Conservation (phyloP, 2,329 filamentous ascomycete species). For the Amesomyces nigricolor region DNA sequence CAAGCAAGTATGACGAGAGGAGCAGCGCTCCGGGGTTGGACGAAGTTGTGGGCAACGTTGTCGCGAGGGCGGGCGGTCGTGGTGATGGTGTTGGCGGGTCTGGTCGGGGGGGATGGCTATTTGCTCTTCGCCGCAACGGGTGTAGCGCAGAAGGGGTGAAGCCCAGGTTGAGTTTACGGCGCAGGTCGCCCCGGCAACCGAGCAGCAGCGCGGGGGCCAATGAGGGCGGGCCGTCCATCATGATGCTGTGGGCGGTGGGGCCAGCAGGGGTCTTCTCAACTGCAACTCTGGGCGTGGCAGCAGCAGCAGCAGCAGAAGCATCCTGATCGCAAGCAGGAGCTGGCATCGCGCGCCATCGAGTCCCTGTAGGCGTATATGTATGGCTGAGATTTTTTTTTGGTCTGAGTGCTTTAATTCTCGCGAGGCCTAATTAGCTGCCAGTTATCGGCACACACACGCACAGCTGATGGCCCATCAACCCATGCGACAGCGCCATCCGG, state of each 20-base stretch:
- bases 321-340: too few species aligned
- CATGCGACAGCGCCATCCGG: not conserved
- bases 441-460: not conserved
- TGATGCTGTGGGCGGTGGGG: not conserved
- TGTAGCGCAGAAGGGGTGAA: conserved; percentile 20
- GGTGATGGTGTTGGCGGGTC: conserved; percentile 21
- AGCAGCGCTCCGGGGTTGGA: conserved; percentile 34
- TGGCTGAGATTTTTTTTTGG: too few species aligned
- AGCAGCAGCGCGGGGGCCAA: conserved; percentile 13
- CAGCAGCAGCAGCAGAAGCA: not conserved
- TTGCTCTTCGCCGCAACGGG: conserved; percentile 24
- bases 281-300: not conserved
- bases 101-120: conserved; percentile 14
- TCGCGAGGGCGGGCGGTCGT: conserved; percentile 25
- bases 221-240: conserved; percentile 5
- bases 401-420: not conserved
- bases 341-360: too few species aligned
- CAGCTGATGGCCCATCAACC: not conserved
- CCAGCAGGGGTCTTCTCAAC: not conserved
- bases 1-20: conserved; percentile 32
- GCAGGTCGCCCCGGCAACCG: conserved; percentile 24
- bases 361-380: too few species aligned
- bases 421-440: not conserved
- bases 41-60: conserved; percentile 28
- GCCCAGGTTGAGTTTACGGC: conserved; percentile 14